Base-by-base conservation (phyloP, 345 rosid genomes). In the Populus ilicifolia region DNA sequence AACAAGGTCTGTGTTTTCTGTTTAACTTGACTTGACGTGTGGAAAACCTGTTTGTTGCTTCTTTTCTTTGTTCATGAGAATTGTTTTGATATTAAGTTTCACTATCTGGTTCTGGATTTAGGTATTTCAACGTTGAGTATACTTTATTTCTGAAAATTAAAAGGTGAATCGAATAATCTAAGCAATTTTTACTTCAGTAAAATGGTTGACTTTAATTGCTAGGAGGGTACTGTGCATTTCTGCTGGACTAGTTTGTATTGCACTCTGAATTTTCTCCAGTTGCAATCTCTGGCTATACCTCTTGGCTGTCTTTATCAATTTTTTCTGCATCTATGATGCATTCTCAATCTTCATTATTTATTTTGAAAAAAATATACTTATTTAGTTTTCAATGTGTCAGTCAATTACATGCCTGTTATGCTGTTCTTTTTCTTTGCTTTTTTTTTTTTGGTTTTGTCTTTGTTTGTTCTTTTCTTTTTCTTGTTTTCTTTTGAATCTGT, bases 1-100 rank as follows among this genome's bases (percentile, higher is more conserved):
- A 71, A 74, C 88, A 65, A 90, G 99, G 99, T 95, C 79, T 70
- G 87, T 85, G 21, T 75, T 61, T 61, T 82, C 67, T 79, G 20
- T 70, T 39, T 69, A 30, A 25, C 44, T 21, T 61, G 21, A 8
- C 17, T 54, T 30, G 27, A 4, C 5, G 3, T 35, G 25, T 14
- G 23, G 3, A 8, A 33, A 9, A 36, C 18, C 14, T 5, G n/a
- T 18, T 77, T 35, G 62, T 36, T 8, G 44, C 35, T 64, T 70
- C 25, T 46, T 27, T 65, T 46, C 38, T 36, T 67, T 36, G 38
- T 18, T 66, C n/a, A 35, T 2, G 30, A 8, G 8, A 36, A 14
- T 72, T 70, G 17, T 67, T 52, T 18, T 67, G n/a, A 56, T 44
- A n/a, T 7, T 67, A 41, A 41, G 36, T 78, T 44, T 39, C 17